phyloP scores from a whole-genome alignment of 352 stramenopile genomes.

The Phytopythium delawarense region DNA sequence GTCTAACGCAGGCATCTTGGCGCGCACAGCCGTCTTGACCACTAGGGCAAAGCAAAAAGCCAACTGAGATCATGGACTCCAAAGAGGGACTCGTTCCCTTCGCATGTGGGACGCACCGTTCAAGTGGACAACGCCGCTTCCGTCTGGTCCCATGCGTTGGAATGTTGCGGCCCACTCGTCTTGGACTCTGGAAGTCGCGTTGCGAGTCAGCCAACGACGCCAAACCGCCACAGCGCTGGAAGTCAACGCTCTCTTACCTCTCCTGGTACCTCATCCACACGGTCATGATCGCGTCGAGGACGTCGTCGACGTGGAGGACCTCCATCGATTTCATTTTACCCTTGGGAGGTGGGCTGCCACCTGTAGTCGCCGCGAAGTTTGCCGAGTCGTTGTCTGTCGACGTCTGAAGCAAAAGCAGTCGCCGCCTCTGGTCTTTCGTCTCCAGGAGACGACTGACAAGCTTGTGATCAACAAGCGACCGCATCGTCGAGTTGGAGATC shows the following conservation, averaged over 20 bases:
- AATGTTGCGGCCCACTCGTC: slow-evolving; percentile 64
- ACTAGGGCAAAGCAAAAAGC: slow-evolving; percentile 27
- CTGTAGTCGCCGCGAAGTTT: background rate
- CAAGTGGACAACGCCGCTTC: slow-evolving; percentile 55
- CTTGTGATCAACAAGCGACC: slow-evolving; percentile 38
- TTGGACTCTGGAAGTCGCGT: slow-evolving; percentile 25
- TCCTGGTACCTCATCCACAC: slow-evolving; percentile 66
- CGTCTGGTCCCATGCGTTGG: slow-evolving; percentile 53
- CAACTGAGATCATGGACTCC: background rate
- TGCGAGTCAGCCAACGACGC: background rate
- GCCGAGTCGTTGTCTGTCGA: background rate
- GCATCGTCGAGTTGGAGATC: slow-evolving; percentile 32
- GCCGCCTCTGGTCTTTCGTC: slow-evolving; percentile 40
- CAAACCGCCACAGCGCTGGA: background rate
- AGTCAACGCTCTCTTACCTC: slow-evolving; percentile 23
- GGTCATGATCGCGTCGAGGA: slow-evolving; percentile 67
- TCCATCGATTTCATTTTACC: slow-evolving; percentile 11
- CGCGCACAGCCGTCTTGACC: slow-evolving; percentile 30
- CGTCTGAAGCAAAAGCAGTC: slow-evolving; percentile 29
- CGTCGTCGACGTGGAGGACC: slow-evolving; percentile 56
- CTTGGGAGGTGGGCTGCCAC: slow-evolving; percentile 5
- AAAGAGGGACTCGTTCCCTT: no score
- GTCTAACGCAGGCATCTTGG: slow-evolving; percentile 47
- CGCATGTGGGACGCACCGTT: slow-evolving; percentile 26
- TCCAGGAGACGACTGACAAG: slow-evolving; percentile 45